These are phyloP conservation scores for Porphyra umbilicalis DNA, from an alignment of 31 red algal species.

Conservation along the genomic window DNA sequence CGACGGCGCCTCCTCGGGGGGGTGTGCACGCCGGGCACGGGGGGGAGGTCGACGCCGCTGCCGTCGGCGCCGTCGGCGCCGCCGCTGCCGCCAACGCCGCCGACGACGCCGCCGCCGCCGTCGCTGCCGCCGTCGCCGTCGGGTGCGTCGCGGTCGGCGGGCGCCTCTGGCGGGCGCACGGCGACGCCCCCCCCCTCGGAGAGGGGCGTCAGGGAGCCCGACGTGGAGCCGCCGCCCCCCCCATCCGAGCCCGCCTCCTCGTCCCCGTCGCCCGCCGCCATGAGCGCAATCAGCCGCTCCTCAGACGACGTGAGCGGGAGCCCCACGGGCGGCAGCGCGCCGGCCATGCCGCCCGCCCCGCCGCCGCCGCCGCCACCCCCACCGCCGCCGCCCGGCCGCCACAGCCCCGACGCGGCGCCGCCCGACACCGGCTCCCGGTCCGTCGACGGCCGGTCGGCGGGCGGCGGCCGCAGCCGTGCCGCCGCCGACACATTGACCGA, in stretches of 20 bases:
- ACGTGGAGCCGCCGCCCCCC: not conserved
- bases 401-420: not conserved
- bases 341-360: too few species aligned
- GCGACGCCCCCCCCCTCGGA: not conserved
- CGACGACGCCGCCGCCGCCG: not conserved
- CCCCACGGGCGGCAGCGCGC: not conserved
- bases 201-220: not conserved
- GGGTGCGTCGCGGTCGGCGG: not conserved
- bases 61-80: not conserved
- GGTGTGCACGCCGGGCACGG: too few species aligned
- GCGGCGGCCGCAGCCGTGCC: not conserved
- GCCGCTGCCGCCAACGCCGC: not conserved
- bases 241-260: not conserved
- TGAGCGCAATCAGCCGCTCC: not conserved
- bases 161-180: too few species aligned
- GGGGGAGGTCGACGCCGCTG: not conserved
- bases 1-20: not conserved
- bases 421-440: not conserved
- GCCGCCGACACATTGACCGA: not conserved
- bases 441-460: not conserved
- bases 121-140: not conserved
- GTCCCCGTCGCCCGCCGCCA: not conserved
- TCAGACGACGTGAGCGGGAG: not conserved
- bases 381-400: not conserved
- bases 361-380: not conserved